phyloP scores from a whole-genome alignment of 495 filamentous ascomycete genomes.

The Penicillium coffeae region DNA sequence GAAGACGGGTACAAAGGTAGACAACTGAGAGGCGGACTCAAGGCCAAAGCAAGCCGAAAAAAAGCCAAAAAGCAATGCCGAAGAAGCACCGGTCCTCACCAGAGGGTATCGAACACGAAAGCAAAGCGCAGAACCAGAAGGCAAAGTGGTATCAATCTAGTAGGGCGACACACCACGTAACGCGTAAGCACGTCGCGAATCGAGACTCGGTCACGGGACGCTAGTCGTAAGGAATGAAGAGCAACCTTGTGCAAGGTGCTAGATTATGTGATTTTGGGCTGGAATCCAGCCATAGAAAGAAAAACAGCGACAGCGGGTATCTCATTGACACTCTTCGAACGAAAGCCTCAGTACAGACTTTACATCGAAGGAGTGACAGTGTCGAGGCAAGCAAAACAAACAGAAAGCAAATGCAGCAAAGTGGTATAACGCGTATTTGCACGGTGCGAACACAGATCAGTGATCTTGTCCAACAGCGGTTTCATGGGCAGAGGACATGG shows the following conservation, averaged over 20 bases:
- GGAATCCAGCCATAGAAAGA: conserved; percentile 12
- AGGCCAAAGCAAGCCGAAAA: neutral
- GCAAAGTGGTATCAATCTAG: conserved; percentile 54
- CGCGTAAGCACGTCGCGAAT: conserved; percentile 33
- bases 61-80: conserved; percentile 4
- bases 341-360: neutral
- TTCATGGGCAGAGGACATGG: conserved; percentile 12
- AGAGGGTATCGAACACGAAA: conserved; percentile 37
- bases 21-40: conserved; percentile 18
- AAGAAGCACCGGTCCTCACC: conserved; percentile 28
- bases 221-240: conserved; percentile 39
- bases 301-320: conserved; percentile 37
- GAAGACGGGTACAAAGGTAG: conserved; percentile 21
- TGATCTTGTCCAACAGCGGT: conserved; percentile 10
- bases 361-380: conserved; percentile 13
- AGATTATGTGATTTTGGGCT: conserved; percentile 18
- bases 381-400: conserved; percentile 28
- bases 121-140: conserved; percentile 28
- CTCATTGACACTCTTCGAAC: conserved; percentile 23
- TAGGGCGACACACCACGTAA: conserved; percentile 39
- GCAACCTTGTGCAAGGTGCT: conserved; percentile 13
- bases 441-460: conserved; percentile 10
- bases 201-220: conserved; percentile 32
- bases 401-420: conserved; percentile 17
- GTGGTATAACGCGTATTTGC: conserved; percentile 25